These are phyloP conservation scores for Craterostigma plantagineum DNA, from an alignment of 257 asterid species.

Conservation along the genomic window DNA sequence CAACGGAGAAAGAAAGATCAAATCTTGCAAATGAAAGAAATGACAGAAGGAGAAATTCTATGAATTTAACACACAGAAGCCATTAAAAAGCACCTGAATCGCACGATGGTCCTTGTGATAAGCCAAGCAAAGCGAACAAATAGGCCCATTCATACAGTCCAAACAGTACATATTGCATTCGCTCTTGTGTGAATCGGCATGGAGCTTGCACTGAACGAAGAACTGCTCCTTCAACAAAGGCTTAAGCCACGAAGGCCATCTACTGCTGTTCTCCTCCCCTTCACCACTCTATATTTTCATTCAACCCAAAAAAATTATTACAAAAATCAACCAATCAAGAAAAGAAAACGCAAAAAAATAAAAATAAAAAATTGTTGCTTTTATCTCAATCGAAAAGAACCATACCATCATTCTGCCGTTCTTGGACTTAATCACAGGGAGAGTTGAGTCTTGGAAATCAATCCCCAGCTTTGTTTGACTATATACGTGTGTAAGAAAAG, in stretches of 20 bases:
- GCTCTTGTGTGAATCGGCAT: conserved; percentile 38
- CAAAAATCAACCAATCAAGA: not conserved
- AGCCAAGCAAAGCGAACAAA: conserved; percentile 35
- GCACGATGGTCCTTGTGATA: conserved; percentile 39
- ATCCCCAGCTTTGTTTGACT: too few species aligned
- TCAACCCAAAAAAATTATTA: too few species aligned
- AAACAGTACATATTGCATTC: conserved; percentile 55
- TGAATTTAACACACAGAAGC: conserved; percentile 1
- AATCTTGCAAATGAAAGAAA: too few species aligned
- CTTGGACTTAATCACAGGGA: conserved; percentile 47
- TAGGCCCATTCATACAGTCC: conserved; percentile 38
- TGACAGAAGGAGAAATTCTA: too few species aligned
- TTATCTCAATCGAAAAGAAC: not conserved
- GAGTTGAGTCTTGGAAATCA: conserved; percentile 33
- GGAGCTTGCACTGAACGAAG: conserved; percentile 37
- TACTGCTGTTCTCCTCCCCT: conserved; percentile 35
- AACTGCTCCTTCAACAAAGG: conserved; percentile 27
- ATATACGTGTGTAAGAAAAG: too few species aligned
- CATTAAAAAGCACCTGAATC: conserved; percentile 27
- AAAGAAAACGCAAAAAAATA: not conserved
- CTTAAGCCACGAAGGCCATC: conserved; percentile 51
- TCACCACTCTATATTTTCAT: conserved; percentile 29
- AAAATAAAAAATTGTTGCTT: too few species aligned
- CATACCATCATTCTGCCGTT: conserved; percentile 61
- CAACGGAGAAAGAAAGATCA: too few species aligned